These are phyloP conservation scores for Fusarium kyushuense DNA, from an alignment of 2,329 filamentous ascomycete genomes.

Conservation along the genomic window DNA sequence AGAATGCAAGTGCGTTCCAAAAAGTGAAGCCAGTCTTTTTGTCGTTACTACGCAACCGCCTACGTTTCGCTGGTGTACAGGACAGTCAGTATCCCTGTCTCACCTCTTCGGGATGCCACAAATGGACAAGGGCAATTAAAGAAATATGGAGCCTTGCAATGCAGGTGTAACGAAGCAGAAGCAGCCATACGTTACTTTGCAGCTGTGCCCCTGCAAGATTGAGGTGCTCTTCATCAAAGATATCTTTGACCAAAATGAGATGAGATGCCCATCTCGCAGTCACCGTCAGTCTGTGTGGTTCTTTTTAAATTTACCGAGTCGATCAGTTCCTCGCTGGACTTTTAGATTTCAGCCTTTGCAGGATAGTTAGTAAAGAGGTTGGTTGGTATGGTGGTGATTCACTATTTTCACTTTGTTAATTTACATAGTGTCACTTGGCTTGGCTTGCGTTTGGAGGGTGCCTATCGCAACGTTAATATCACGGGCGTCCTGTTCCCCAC, in stretches of 20 bases:
- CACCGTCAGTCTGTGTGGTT: not conserved
- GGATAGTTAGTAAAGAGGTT: not conserved
- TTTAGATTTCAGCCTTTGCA: not conserved
- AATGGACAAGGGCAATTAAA: slow-evolving; percentile 21
- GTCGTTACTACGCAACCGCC: slow-evolving; percentile 20
- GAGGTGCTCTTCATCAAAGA: slow-evolving; percentile 19
- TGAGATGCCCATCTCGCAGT: not conserved
- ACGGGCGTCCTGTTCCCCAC: slow-evolving; percentile 10
- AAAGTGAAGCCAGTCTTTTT: slow-evolving; percentile 15
- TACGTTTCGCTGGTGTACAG: slow-evolving; percentile 26
- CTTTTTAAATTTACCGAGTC: slow-evolving; percentile 16
- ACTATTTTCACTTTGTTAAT: not conserved
- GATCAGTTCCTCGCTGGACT: slow-evolving; percentile 9
- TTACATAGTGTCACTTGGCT: slow-evolving; percentile 18
- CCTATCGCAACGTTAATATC: slow-evolving; percentile 37
- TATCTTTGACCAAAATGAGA: not conserved
- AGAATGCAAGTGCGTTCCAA: slow-evolving; percentile 22
- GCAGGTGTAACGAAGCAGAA: slow-evolving; percentile 40
- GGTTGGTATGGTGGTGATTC: not conserved
- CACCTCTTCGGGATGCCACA: slow-evolving; percentile 37
- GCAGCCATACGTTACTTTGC: slow-evolving; percentile 38
- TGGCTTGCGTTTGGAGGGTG: slow-evolving; percentile 2
- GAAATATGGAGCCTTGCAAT: slow-evolving; percentile 26
- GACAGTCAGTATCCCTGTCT: slow-evolving; percentile 13
- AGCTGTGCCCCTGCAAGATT: slow-evolving; percentile 23